Percentiles rank a stretch among this genome's conserved stretches.
Evolutionary conservation across 2,329 filamentous ascomycete species (phyloP).

Genomic region (Trichoderma guizhouense): DNA sequence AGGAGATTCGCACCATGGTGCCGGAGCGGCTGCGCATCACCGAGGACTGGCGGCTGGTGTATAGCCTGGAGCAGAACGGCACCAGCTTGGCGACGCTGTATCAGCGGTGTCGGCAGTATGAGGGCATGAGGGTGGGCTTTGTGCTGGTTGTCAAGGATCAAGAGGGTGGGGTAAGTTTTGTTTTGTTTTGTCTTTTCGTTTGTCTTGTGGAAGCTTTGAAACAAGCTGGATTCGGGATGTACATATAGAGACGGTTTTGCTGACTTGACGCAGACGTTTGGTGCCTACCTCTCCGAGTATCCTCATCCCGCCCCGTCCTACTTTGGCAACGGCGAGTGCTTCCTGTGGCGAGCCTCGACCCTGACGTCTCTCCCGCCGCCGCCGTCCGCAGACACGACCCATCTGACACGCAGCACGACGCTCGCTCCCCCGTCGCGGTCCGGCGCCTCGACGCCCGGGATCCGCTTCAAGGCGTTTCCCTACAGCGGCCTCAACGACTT

Average conservation of each 20-base stretch:
- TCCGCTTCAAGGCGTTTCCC: conserved; percentile 95
- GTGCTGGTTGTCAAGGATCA: conserved; percentile 83
- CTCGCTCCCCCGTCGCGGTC: conserved; percentile 30
- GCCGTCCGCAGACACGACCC: conserved; percentile 49
- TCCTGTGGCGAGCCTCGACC: conserved; percentile 60
- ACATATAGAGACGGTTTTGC: not conserved
- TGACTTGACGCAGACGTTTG: conserved; percentile 61
- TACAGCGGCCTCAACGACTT: conserved; percentile 97
- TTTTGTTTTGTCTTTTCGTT: not conserved
- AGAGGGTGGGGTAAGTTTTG: conserved; percentile 62
- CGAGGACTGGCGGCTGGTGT: conserved; percentile 81
- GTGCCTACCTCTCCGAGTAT: conserved; percentile 87
- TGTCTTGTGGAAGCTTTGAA: not conserved
- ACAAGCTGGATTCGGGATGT: not conserved
- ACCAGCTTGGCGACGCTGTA: conserved; percentile 86
- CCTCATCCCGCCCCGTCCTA: conserved; percentile 80
- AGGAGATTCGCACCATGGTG: conserved; percentile 87
- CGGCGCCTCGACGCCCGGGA: conserved; percentile 34
- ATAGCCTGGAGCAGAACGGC: conserved; percentile 89
- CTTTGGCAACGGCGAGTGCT: conserved; percentile 95
- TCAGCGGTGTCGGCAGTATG: conserved; percentile 66
- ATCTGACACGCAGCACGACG: conserved; percentile 43
- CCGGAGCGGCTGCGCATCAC: conserved; percentile 82
- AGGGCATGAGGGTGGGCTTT: conserved; percentile 74
- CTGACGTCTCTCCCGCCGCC: conserved; percentile 52